Evolutionary conservation across 2,329 filamentous ascomycete genomes (phyloP).

Genomic region (Amauroascus verrucosus): DNA sequence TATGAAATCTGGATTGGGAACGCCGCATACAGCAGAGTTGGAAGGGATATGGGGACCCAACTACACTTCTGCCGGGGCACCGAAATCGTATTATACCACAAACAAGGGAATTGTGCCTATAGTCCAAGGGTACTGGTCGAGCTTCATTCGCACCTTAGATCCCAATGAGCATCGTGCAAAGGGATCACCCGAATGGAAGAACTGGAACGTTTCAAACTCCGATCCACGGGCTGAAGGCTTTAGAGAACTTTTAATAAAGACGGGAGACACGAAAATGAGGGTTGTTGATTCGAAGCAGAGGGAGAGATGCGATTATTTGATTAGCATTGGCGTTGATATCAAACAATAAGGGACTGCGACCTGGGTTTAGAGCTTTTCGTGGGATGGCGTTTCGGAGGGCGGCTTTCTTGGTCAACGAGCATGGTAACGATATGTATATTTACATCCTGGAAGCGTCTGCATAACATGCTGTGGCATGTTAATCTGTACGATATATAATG

Average conservation of each 20-base stretch:
- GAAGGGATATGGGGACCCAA: conserved; percentile 57
- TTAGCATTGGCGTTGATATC: conserved; percentile 40
- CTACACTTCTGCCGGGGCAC: conserved; percentile 40
- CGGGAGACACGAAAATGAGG: conserved; percentile 40
- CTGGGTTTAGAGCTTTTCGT: not conserved
- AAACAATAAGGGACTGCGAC: conserved; percentile 31
- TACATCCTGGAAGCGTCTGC: no score
- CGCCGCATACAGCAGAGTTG: conserved; percentile 57
- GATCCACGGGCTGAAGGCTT: conserved; percentile 21
- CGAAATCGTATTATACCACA: conserved; percentile 45
- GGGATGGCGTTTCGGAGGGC: not conserved
- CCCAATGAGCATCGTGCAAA: conserved; percentile 48
- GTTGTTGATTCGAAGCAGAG: conserved; percentile 31
- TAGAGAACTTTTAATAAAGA: conserved; percentile 37
- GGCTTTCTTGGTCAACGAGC: no score
- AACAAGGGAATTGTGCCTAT: conserved; percentile 52
- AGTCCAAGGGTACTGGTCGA: conserved; percentile 63
- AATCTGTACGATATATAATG: no score
- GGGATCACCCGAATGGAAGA: conserved; percentile 44
- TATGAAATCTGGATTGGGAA: conserved; percentile 48
- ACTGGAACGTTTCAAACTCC: conserved; percentile 25
- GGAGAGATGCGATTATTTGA: conserved; percentile 42
- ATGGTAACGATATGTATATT: no score
- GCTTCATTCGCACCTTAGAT: conserved; percentile 56
- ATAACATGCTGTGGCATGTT: no score